Evolutionary conservation across 2,329 filamentous ascomycete species (phyloP), one percentile per base, ranked within the genome.

Genomic region (Fusarium scirpi): DNA sequence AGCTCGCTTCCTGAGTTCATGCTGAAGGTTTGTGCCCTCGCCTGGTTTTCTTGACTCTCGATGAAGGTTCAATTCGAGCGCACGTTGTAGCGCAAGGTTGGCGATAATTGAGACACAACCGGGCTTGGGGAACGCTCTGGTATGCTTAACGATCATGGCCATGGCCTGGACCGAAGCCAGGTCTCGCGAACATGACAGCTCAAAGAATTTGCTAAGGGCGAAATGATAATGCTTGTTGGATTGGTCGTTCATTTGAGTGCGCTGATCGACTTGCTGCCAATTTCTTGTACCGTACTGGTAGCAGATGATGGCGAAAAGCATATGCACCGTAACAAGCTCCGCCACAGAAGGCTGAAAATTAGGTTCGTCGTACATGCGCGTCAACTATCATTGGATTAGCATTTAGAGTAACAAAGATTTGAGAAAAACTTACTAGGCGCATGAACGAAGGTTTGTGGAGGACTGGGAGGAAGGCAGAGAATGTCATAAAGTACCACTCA

Each of bases 211-310:
- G 76, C 87, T 88, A 46, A 94, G 80, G 2, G 90, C 86, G 76
- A 90, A 95, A 74, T 94, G 91, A 72, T 94, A 95, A 77, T 96
- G 93, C 57, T 87, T 87, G 78, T 94, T 92, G 6, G 92, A 92
- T 53, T 90, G 81, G 2, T 88, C 84, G 70, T 91, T 89, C 55
- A 91, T 81, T 41, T 85, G 83, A 9, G 82, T 81, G 64, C 87
- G 85, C 62, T 86, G 84, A 6, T 85, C 83, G 18, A 85, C 78
- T 60, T 87, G 81, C 64, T 89, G 84, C 65, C 84, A 83, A 72
- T 94, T 94, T 22, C 92, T 86, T 7, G 89, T 84, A n/a, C 91
- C 90, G 64, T 90, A 92, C 73, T 97, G 92, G 71, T 92, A 93
- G 76, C 90, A 90, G 72, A 95, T 91, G 52, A 90, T 90, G 13